Evolutionary conservation across 2,329 filamentous ascomycete genomes (phyloP), one percentile per base, ranked within the genome.

Genomic region (Microsporum canis): DNA sequence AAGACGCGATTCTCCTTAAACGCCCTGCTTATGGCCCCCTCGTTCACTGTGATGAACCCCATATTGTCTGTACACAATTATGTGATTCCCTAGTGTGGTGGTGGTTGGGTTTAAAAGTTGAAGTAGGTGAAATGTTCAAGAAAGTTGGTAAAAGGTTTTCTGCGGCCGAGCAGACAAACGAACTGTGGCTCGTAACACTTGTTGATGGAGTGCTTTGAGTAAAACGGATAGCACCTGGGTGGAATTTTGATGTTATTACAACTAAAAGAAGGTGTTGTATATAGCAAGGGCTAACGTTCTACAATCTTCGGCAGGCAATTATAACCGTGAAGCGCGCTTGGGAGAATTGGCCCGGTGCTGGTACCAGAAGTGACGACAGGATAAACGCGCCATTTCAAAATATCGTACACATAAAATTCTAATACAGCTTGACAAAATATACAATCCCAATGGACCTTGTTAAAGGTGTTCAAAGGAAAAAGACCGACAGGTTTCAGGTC

Each of bases 1-100:
- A 77, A 63, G 38, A 70, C 68, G 38, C 69, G 69, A 65, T 76
- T 71, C 51, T 70, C 70, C 59, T 71, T 73, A 62, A 77, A 76
- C 33, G 73, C 75, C 65, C 72, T 70, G 63, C 76, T 73, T 65
- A 77, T 76, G 47, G 67, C 61, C 39, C 53, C 33, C 38, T 41
- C 60, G 57, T 68, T 68, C 33, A 68, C 63, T 33, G 72, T 69
- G 63, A 73, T 71, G 61, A 76, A 76, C 45, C 71, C 70, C 74
- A 76, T 75, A n/a, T 56, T 63, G 59, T 47, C 33, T n/a, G 49
- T 33, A 53, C n/a, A 33, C 14, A 53, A 33, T n/a, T 12, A 33
- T 8, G 10, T n/a, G 14, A 4, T 12, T 33, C 17, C n/a, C 14
- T 57, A n/a, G 33, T 27, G 34, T 39, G 7, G 34, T 57, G 14